Evolutionary conservation across 2,329 filamentous ascomycete genomes (phyloP), one percentile per base, ranked within the genome.

Genomic region (Acephala macrosclerotiorum): DNA sequence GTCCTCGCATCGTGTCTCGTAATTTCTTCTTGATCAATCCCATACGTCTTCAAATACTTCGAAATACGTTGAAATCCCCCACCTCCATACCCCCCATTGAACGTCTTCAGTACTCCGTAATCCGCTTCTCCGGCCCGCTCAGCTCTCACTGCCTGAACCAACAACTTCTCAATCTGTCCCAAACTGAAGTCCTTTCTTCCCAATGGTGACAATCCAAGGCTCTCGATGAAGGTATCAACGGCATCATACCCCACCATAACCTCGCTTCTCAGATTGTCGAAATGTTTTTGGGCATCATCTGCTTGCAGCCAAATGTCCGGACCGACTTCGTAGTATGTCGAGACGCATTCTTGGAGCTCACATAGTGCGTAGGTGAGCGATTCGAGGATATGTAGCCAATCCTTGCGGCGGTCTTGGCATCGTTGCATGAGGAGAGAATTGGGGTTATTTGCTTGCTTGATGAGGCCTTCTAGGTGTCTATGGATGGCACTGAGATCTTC

Each of bases 391-490:
- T 36, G 51, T 14, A 63, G 33, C 61, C 61, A 58, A 36, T 58
- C 61, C 29, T 45, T 58, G 18, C 61, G 40, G 25, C 61, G 61
- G 33, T 63, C 61, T 8, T 63, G 38, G 40, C 61, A 63, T 8
- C 61, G 35, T 22, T 58, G 40, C 14, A 42, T 29, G 8, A 63
- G 29, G 6, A 58, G 53, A 0, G 61, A 63, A 16, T 49, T 20
- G 26, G 61, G 55, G n/a, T 63, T 58, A 20, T 49, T 58, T 38
- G 55, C 40, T 35, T 58, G 55, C 8, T 47, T 40, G 20, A 49
- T 45, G n/a, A 63, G 61, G 51, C 58, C 18, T n/a, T 49, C 35
- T 38, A 63, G 61, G 18, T 51, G 29, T 18, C 47, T 29, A 7
- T 22, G 14, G 26, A 63, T 55, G 11, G 20, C 42, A 16, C 51